Percentiles rank a stretch among this genome's conserved stretches.
Evolutionary conservation across 352 stramenopile genomes (phyloP).

Genomic region (Phytophthora tentaculata): DNA sequence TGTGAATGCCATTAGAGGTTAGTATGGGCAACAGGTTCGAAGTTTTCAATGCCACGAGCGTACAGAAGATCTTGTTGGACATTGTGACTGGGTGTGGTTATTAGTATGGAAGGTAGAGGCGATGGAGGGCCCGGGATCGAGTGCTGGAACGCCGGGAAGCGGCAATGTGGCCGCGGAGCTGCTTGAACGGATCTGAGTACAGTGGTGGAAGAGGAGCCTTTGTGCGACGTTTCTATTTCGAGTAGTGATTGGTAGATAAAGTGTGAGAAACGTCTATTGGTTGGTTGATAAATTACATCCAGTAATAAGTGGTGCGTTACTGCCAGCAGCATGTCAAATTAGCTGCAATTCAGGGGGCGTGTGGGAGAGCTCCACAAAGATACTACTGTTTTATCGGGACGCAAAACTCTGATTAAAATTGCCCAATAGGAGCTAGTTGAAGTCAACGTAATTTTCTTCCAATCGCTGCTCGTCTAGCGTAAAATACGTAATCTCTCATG

Average conservation of each 20-base stretch:
- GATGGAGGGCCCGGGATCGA: conserved; percentile 1
- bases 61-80: conserved; percentile 51
- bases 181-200: conserved; percentile 31
- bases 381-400: conserved; percentile 16
- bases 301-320: not conserved
- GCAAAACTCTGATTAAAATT: conserved; percentile 18
- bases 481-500: conserved; percentile 6
- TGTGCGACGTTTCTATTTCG: conserved; percentile 20
- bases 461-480: conserved; percentile 14
- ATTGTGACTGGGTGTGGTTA: conserved; percentile 21
- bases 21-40: not conserved
- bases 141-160: conserved; percentile 22
- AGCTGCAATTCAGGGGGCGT: not conserved
- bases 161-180: conserved; percentile 17
- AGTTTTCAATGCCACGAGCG: not conserved
- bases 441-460: no score
- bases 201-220: conserved; percentile 35
- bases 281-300: conserved; percentile 13
- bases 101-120: not conserved
- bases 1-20: conserved; percentile 19
- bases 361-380: conserved; percentile 23
- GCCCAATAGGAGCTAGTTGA: no score
- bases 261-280: not conserved
- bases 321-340: conserved; percentile 4
- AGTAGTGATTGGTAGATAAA: conserved; percentile 15